Base-by-base conservation (phyloP, 129 eudicot genomes). In the Calendula officinalis region DNA sequence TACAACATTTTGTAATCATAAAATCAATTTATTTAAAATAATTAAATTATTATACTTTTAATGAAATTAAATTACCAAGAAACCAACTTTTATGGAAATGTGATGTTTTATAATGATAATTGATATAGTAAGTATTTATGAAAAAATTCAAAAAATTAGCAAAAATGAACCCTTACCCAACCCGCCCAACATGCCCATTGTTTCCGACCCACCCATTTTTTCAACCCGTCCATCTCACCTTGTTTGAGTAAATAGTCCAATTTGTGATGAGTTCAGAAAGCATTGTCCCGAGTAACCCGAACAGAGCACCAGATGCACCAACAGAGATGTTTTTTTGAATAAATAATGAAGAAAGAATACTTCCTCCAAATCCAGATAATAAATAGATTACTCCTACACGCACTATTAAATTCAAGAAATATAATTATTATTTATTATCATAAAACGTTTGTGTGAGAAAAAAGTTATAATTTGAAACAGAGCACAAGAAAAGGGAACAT, bases 221-320 rank as follows among this genome's bases (percentile, higher is more conserved):
- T 22, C 2, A 2, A 22, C 30, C 30, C 30, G 2, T 8, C 1
- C 13, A 3, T 6, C 67, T 49, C n/a, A 81, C 98, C 96, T 87
- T 91, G 70, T 85, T 87, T 30, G 94, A 64, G 56, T 91, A 91
- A 7, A 91, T 84, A 16, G 84, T 78, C 98, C 98, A 87, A 59
- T 91, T 91, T 10, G 96, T 84, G 17, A 87, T 73, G 45, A 91
- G 81, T 68, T 91, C 98, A 0, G 98, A 80, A 13, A 91, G 88
- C 98, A 91, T 87, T 17, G 98, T 88, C 34, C 98, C 98, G 32
- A 91, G 94, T 66, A 91, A 82, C 58, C 96, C 98, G 60, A 91
- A 91, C 10, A 91, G 84, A 63, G 98, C 94, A 12, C 98, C 96
- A 1, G 98, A 91, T 3, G 98, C 96, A 68, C 98, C 98, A 70